Conservation (phyloP, 768 basidiomycete species). For the Trametopsis cervina region DNA sequence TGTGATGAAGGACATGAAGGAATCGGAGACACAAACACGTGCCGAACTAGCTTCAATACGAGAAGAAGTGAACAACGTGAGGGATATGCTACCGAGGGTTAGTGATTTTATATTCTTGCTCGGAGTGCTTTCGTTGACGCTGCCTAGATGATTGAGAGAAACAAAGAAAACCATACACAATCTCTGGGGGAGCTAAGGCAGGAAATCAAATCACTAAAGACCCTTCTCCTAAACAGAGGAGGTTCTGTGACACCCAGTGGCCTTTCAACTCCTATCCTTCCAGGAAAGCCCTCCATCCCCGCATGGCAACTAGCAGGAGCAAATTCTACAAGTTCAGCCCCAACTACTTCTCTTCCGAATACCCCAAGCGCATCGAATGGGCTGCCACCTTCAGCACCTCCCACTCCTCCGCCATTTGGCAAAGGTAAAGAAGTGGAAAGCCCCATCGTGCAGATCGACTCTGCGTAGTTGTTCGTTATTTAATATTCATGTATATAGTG, state of each 20-base stretch:
- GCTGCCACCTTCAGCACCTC: conserved; percentile 13
- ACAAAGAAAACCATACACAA: conserved; percentile 76
- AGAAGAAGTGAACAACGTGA: conserved; percentile 84
- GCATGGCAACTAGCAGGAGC: conserved; percentile 78
- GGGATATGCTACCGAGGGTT: conserved; percentile 92
- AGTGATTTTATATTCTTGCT: conserved; percentile 11
- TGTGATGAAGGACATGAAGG: conserved; percentile 77
- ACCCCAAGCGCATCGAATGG: neutral
- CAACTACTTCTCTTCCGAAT: conserved; percentile 6
- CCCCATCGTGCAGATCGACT: conserved; percentile 1
- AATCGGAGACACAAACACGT: conserved; percentile 72
- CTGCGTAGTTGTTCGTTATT: no score
- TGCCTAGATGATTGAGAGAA: conserved; percentile 92
- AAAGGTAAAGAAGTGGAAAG: conserved; percentile 55
- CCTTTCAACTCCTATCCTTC: conserved; percentile 41
- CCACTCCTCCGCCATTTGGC: conserved; percentile 29
- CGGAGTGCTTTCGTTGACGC: conserved; percentile 4
- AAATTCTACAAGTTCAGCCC: neutral
- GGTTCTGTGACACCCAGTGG: conserved; percentile 36
- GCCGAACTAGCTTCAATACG: conserved; percentile 89
- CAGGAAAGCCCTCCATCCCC: conserved; percentile 72
- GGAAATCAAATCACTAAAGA: conserved; percentile 91
- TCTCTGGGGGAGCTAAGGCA: conserved; percentile 85
- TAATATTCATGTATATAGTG: neutral
- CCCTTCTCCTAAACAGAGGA: conserved; percentile 73